Percentiles rank a stretch among this genome's conserved stretches.
Evolutionary conservation across 2,329 filamentous ascomycete genomes (phyloP).

Genomic region (Apiospora marii): DNA sequence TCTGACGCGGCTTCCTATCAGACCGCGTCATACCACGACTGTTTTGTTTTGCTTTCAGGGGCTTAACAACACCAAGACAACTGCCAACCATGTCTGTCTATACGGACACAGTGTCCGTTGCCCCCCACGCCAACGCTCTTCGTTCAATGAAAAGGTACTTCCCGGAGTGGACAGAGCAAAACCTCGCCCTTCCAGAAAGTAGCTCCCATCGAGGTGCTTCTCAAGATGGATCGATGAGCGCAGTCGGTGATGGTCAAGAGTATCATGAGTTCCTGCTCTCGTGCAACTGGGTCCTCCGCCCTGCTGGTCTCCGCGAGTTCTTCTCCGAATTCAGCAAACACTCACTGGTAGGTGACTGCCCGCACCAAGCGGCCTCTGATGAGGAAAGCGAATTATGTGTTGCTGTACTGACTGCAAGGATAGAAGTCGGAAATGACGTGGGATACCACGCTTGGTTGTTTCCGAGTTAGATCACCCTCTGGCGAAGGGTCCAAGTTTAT

Average conservation of each 20-base stretch:
- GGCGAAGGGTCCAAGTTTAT: constrained; percentile 17
- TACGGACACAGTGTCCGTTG: neutral
- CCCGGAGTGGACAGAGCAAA: neutral
- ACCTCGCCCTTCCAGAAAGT: neutral
- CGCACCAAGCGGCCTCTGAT: neutral
- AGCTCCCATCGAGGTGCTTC: neutral
- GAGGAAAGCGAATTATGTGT: too few species aligned
- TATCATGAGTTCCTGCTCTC: constrained; percentile 23
- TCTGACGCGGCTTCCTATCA: neutral
- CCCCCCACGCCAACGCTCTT: neutral
- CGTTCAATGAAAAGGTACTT: neutral
- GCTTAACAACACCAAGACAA: too few species aligned
- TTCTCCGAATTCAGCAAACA: constrained; percentile 8
- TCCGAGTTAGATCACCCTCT: constrained; percentile 23
- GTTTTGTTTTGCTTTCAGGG: neutral
- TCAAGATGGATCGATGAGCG: neutral
- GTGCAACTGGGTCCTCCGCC: constrained; percentile 28
- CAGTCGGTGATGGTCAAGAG: neutral
- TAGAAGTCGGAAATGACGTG: constrained; percentile 25
- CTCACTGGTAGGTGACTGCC: constrained; percentile 4
- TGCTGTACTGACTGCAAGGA: neutral
- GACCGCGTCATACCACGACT: neutral
- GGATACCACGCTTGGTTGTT: constrained; percentile 25
- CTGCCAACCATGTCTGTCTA: neutral
- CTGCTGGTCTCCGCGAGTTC: constrained; percentile 26